Evolutionary conservation across 257 asterid species (phyloP), one percentile per base, ranked within the genome.

Genomic region (Solanum dulcamara): DNA sequence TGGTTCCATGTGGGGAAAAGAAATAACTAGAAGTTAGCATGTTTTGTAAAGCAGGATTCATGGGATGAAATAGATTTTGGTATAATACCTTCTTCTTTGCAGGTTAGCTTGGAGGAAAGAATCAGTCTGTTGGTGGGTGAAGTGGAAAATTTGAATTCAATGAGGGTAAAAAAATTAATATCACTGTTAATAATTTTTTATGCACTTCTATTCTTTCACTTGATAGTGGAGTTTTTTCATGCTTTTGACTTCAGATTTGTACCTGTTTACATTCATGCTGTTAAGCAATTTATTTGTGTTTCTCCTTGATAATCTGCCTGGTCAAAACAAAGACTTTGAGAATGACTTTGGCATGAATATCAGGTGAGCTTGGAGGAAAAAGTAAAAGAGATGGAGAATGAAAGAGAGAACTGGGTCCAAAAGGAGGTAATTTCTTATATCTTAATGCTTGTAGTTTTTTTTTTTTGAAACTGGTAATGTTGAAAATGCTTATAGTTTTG

Each of bases 321-420:
- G 28, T 83, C 70, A 46, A 44, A 18, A 66, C 33, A 64, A 28
- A 46, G 35, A 37, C 60, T 26, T 17, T 14, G 38, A 26, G 60
- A 44, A 75, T 66, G 44, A 83, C 48, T 51, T 37, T 44, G 51
- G 81, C 77, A 71, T 87, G 88, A 80, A 86, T 70, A 80, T 53
- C 92, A 93, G 97, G 93, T 84, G 82, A 89, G 89, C 89, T 91
- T 93, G 85, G 92, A 91, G 83, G 92, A 91, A 84, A 91, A 84
- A 88, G 85, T 91, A 86, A 89, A 88, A 85, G 92, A 94, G 74
- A 86, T 91, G 91, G 98, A 93, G 71, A 86, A 77, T 84, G 97
- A 93, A 70, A 91, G 89, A 87, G 92, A 91, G 79, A 85, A 87
- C 66, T 91, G 92, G 94, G 70, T 87, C 83, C 88, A 88, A 80